A percentile compares a stretch with the other conserved stretches of the same genome.
phyloP scores from a whole-genome alignment of 371 early-diverging fungal genomes.

The Basidiobolus meristosporus region DNA sequence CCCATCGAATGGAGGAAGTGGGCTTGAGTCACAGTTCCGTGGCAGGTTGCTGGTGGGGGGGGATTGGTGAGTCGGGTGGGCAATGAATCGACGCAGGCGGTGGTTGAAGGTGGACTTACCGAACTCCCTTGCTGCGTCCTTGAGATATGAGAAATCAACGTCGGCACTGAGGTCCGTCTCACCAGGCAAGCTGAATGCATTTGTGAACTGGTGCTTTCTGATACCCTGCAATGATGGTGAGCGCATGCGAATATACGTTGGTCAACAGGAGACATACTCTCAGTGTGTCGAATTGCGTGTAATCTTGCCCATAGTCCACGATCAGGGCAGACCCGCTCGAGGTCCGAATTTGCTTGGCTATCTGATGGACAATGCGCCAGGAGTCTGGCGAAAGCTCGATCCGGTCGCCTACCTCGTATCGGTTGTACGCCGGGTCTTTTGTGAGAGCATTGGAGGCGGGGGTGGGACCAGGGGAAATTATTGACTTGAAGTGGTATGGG shows the following conservation, averaged over 20 bases:
- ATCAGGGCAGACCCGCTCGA: slow-evolving; percentile 59
- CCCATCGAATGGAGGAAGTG: slow-evolving; percentile 68
- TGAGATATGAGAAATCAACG: slow-evolving; percentile 74
- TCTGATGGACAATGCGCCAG: slow-evolving; percentile 27
- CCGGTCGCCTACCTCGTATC: slow-evolving; percentile 40
- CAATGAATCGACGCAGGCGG: neutral
- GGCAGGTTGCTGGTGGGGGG: slow-evolving; percentile 16
- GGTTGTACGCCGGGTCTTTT: slow-evolving; percentile 15
- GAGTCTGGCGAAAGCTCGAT: slow-evolving; percentile 78
- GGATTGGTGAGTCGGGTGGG: neutral
- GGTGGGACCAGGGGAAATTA: slow-evolving; percentile 48
- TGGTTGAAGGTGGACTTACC: slow-evolving; percentile 8
- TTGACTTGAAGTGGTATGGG: slow-evolving; percentile 53
- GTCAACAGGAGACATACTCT: slow-evolving; percentile 26
- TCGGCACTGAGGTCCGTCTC: slow-evolving; percentile 79
- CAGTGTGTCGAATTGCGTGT: slow-evolving; percentile 52
- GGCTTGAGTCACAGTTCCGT: slow-evolving; percentile 73
- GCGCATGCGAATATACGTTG: neutral
- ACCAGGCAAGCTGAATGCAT: slow-evolving; percentile 64
- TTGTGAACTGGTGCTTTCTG: slow-evolving; percentile 54
- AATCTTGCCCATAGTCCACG: slow-evolving; percentile 83
- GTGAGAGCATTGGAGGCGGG: slow-evolving; percentile 34
- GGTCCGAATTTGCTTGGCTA: slow-evolving; percentile 36
- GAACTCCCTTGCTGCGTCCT: slow-evolving; percentile 25
- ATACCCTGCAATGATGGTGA: slow-evolving; percentile 41